These are phyloP conservation scores for Exophiala lecanii-corni DNA, from an alignment of 2,329 filamentous ascomycete genomes.

Conservation along the genomic window DNA sequence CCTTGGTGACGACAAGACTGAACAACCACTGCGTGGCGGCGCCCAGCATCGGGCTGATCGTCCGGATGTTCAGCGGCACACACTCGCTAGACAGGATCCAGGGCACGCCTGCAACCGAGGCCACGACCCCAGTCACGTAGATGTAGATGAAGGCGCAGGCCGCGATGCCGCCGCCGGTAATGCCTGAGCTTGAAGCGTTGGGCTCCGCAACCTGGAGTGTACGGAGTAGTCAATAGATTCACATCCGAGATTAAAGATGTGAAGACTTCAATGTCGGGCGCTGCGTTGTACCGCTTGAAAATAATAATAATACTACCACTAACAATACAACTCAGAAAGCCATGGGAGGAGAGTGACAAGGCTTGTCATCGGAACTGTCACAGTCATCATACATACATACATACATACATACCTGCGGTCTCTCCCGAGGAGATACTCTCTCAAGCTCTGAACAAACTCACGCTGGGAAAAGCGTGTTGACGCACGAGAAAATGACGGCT, in stretches of 20 bases:
- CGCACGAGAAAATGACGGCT: not conserved
- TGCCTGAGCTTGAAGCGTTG: slow-evolving; percentile 27
- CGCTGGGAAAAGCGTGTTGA: not conserved
- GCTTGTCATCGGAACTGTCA: not conserved
- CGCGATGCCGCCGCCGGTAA: slow-evolving; percentile 32
- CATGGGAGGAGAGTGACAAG: not conserved
- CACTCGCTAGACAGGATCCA: slow-evolving; percentile 35
- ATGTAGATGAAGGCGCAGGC: slow-evolving; percentile 49
- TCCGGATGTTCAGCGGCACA: slow-evolving; percentile 38
- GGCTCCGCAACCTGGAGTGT: too few species aligned
- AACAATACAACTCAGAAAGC: not conserved
- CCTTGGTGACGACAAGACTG: slow-evolving; percentile 41
- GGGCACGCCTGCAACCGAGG: slow-evolving; percentile 34
- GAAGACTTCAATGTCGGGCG: not conserved
- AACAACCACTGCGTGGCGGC: slow-evolving; percentile 38
- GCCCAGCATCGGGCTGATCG: slow-evolving; percentile 35
- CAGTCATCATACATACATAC: too few species aligned
- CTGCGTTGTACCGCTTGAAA: not conserved
- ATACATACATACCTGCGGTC: not conserved
- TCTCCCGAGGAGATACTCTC: not conserved
- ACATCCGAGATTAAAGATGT: not conserved
- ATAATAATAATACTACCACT: not conserved
- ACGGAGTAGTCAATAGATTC: not conserved
- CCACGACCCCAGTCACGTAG: slow-evolving; percentile 36
- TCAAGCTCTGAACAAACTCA: not conserved